Conservation (phyloP, 2,329 filamentous ascomycete genomes). For the Cladobotryum protrusum region DNA sequence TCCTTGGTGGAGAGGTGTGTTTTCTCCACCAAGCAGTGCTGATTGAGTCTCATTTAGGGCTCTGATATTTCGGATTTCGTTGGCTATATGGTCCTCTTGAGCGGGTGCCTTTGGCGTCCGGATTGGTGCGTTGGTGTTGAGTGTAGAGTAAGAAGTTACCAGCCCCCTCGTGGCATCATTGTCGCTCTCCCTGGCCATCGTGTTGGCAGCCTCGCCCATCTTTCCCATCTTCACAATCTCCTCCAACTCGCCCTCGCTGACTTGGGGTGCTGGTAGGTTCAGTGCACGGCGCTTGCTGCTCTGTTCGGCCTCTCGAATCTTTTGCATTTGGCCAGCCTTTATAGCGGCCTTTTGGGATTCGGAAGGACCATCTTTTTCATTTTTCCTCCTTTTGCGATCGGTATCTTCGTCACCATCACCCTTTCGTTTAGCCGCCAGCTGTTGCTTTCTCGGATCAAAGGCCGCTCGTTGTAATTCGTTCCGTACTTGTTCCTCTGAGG, state of each 20-base stretch:
- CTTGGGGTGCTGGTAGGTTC: slow-evolving; percentile 82
- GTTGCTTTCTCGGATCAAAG: slow-evolving; percentile 90
- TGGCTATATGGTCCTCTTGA: slow-evolving; percentile 92
- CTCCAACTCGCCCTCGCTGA: slow-evolving; percentile 86
- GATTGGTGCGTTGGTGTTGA: slow-evolving; percentile 79
- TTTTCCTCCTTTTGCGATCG: slow-evolving; percentile 81
- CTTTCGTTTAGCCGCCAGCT: slow-evolving; percentile 78
- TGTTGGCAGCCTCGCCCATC: slow-evolving; percentile 78
- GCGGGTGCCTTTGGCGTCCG: slow-evolving; percentile 85
- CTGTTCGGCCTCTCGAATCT: slow-evolving; percentile 91
- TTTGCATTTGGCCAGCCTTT: slow-evolving; percentile 91
- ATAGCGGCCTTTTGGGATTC: slow-evolving; percentile 79
- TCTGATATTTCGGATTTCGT: slow-evolving; percentile 90
- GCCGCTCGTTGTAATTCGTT: slow-evolving; percentile 81
- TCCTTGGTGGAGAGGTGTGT: slow-evolving; percentile 80
- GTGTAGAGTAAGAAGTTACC: slow-evolving; percentile 76
- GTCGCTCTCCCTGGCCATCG: slow-evolving; percentile 68
- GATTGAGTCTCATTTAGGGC: slow-evolving; percentile 92
- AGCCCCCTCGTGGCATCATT: slow-evolving; percentile 80
- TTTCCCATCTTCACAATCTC: slow-evolving; percentile 99
- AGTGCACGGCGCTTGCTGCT: slow-evolving; percentile 85
- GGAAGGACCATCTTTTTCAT: slow-evolving; percentile 74
- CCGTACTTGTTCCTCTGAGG: slow-evolving; percentile 66
- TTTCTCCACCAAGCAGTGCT: slow-evolving; percentile 86
- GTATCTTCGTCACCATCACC: slow-evolving; percentile 81